Base-by-base conservation (phyloP, 768 basidiomycete species). In the Russula sp. region DNA sequence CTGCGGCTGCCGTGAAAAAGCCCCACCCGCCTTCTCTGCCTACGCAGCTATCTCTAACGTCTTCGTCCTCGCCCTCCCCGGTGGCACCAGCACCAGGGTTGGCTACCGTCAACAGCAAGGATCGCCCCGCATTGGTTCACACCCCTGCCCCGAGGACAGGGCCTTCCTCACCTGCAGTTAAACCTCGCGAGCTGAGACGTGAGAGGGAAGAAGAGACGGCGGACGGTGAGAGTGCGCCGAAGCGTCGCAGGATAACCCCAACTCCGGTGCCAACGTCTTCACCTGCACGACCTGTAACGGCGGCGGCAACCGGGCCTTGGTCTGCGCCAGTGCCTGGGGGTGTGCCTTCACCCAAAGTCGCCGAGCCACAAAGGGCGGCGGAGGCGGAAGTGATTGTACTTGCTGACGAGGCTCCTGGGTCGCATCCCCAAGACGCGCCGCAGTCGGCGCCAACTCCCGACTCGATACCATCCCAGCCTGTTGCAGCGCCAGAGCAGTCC, bases 201-300 rank as follows among this genome's bases (percentile, higher is more conserved):
- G 54, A 55, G 27, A 51, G 54, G 35, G 59, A 51, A 11, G 63
- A 51, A 8, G 63, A 59, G 5, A 13, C 16, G 3, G 27, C 45
- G 10, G 52, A 49, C 1, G 52, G 45, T 5, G 58, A 50, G 59
- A 51, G 13, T 9, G 34, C 53, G 11, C 34, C 42, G 40, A 64
- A 64, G 48, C 53, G 63, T 14, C 63, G 63, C 5, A 53, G 42
- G 27, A 51, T 64, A 22, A 53, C 57, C 32, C 57, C 63, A 22
- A 11, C 57, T 3, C 32, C 44, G 13, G 6, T 14, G 4, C 27
- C 52, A 10, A 27, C 31, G 22, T 16, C 42, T 6, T 18, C 45
- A 45, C 13, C 44, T 18, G 4, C 18, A 13, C 10, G 20, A 9
- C 11, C 50, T 11, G n/a, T n/a, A 13, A 32, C 27, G 27, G 2